Base-by-base conservation (phyloP, 768 basidiomycete species). In the Psilocybe cyanescens region DNA sequence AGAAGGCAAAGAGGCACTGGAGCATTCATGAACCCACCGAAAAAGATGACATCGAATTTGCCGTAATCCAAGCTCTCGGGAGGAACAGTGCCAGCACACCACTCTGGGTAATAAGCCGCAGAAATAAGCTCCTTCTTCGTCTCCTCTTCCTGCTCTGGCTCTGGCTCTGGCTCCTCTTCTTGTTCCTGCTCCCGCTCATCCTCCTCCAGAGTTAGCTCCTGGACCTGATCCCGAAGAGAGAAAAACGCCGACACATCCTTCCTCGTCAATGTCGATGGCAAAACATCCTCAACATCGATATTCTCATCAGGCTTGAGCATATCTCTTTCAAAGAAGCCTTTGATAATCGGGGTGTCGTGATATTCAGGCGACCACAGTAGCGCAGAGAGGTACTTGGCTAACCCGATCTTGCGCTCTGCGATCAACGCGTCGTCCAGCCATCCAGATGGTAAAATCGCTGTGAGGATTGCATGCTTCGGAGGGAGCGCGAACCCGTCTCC, bases 31-130 rank as follows among this genome's bases (percentile, higher is more conserved):
- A 17, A 65, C 72, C 30, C 52, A 87, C 86, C 86, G 62, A 86
- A 91, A 72, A 88, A 85, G 54, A 91, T 72, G 57, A 89, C 80
- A 68, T 91, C 86, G 66, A 88, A 89, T 69, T 84, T 82, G 62
- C 77, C 78, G 69, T 80, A 91, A 70, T 91, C 83, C 50, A 92
- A 69, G 4, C 68, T 69, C 70, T 86, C 84, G 2, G 90, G 89
- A 5, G 87, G 78, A 52, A 83, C 72, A 9, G 65, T 70, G 12
- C 70, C 72, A 6, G 75, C 77, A 49, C 77, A 75, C 87, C 87
- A 87, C 59, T 85, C 81, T 16, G 78, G 77, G 59, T 82, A 84
- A 65, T 84, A 84, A 0, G 82, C 76, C 5, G 79, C 81, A 28
- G 78, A 76, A n/a, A 83, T 70, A 53, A 70, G 69, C n/a, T 35